Base-by-base conservation (phyloP, 2,329 filamentous ascomycete species). In the Elsinoe perseae region DNA sequence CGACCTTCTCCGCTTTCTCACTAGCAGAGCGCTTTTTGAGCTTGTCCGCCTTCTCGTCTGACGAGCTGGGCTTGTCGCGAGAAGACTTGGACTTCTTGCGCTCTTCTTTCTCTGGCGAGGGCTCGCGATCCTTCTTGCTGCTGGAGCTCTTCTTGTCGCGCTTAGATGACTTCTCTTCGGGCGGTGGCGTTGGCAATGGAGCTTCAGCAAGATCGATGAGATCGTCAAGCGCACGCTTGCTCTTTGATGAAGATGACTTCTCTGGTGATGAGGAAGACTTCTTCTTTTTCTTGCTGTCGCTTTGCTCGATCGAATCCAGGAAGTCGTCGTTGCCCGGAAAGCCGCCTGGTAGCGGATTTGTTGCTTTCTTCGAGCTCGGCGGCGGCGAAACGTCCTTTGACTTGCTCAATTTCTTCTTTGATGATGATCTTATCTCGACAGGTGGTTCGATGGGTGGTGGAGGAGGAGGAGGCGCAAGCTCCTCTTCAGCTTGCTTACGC, bases 81-180 rank as follows among this genome's bases (percentile, higher is more conserved):
- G 65, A 63, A 43, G 66, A 69, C 10, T 67, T 64, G 54, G 81
- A 78, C 63, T 78, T 84, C 61, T 78, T 77, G 66, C 63, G 38
- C 61, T 62, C 25, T 60, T 59, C 60, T 20, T 52, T 52, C 30
- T 52, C 48, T 32, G 48, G 48, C 25, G 48, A 52, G 16, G 18
- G 48, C 64, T 60, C 59, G n/a, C 61, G 62, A 50, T 62, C 56
- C 64, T 63, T 7, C 48, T 79, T 74, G 14, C 82, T 78, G 16
- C 80, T 81, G 68, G 86, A 88, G 2, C 77, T 77, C 3, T 76
- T 68, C 46, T 69, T 68, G 27, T 62, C 64, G 50, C 66, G 67
- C 44, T 61, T 16, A 40, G 50, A 52, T 3, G 56, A 25, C 20
- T 44, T 46, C 54, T 65, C 56, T 54, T 80, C 77, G 8, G 75